Percentiles rank a stretch among this genome's conserved stretches.
Conservation (phyloP, 2,329 filamentous ascomycete genomes). For the Neonectria ditissima region DNA sequence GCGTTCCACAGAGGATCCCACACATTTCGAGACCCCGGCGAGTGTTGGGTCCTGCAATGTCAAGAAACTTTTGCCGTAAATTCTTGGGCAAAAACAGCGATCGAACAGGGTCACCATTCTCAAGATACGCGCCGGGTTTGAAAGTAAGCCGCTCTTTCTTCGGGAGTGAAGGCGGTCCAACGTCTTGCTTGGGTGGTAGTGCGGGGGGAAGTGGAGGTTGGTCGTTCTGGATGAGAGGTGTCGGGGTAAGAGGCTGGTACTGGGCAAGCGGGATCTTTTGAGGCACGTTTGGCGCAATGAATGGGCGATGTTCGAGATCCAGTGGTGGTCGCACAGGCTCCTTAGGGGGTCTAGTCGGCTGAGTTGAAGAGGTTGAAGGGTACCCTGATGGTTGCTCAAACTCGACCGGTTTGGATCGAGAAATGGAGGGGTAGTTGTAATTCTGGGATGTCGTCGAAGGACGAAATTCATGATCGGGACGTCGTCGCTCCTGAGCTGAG, state of each 20-base stretch:
- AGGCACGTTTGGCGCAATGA: conserved; percentile 43
- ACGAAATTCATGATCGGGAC: conserved; percentile 43
- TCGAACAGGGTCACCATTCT: conserved; percentile 87
- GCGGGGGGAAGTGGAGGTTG: conserved; percentile 45
- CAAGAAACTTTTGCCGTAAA: conserved; percentile 80
- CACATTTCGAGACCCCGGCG: conserved; percentile 89
- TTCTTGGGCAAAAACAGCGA: conserved; percentile 86
- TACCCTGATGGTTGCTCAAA: conserved; percentile 51
- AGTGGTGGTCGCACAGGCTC: conserved; percentile 41
- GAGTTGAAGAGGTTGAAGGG: conserved; percentile 39
- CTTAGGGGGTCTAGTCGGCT: conserved; percentile 51
- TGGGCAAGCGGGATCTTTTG: conserved; percentile 45
- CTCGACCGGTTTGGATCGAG: conserved; percentile 61
- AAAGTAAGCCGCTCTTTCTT: conserved; percentile 73
- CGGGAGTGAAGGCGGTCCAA: conserved; percentile 44
- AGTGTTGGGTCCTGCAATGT: conserved; percentile 82
- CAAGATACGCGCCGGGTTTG: conserved; percentile 84
- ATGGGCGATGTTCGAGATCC: conserved; percentile 34
- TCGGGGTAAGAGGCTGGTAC: conserved; percentile 40
- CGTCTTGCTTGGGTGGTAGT: conserved; percentile 47
- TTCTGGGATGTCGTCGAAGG: conserved; percentile 43
- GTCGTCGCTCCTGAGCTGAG: conserved; percentile 43
- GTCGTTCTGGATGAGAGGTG: conserved; percentile 19
- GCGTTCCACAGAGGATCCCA: conserved; percentile 90
- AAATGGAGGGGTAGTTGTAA: conserved; percentile 70